Evolutionary conservation across 2,329 filamentous ascomycete species (phyloP), one percentile per base, ranked within the genome.

Genomic region (Epichloe festucae): DNA sequence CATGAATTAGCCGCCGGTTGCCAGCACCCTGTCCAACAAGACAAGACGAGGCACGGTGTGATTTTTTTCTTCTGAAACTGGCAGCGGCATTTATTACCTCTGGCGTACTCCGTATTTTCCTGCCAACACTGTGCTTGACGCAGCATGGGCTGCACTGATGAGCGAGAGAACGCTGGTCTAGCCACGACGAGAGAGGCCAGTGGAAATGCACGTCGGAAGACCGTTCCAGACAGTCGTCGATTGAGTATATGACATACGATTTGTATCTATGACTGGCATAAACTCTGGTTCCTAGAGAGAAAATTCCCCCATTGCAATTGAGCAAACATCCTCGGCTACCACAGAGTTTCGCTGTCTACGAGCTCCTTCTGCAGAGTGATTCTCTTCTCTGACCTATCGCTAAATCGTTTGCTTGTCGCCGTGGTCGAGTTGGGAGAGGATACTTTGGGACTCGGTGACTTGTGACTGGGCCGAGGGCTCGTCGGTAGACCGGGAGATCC

Each of bases 401-500:
- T 53, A n/a, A 52, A 43, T 10, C 54, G 54, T 42, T 48, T 51
- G 15, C 43, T 48, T 12, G 45, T 52, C 21, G 52, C 39, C 3
- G 45, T 21, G 19, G 53, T 56, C 8, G 52, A 57, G 34, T 36
- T 55, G 6, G 56, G 52, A n/a, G 56, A 55, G 10, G 56, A 39
- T 23, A 53, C 43, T 27, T 52, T 53, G 15, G 61, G 59, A 36
- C 57, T 60, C 23, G 54, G 42, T 2, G 55, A 53, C 40, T 59
- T 62, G 17, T 54, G 48, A 5, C 40, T 44, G 2, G 62, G 61
- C 40, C 57, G 61, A 0, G 64, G 64, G 27, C 55, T 59, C 5
- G 62, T 46, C 4, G 64, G 64, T 4, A 67, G 55, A 2, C 64
- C 65, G 14, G 62, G 54, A 0, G 62, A 65, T 6, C 59, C 61